Evolutionary conservation across 2,329 filamentous ascomycete genomes (phyloP), one percentile per base, ranked within the genome.

Genomic region (Geoglossum cookeanum): DNA sequence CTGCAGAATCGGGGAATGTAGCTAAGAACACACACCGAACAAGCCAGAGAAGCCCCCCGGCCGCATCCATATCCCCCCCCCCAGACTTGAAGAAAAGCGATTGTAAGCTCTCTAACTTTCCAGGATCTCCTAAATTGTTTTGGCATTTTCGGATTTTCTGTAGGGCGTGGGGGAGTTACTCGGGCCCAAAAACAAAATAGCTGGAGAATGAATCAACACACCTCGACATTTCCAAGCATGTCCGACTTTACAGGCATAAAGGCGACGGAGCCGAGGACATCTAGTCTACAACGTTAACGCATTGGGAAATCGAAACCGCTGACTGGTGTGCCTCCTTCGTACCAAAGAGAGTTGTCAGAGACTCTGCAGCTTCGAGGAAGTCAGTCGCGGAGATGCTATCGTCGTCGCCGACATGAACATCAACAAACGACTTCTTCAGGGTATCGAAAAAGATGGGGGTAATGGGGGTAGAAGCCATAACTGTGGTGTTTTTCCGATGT

Each of bases 221-320:
- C 88, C 79, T 89, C 90, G 74, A 97, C 79, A 73, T 98, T 98
- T 69, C 87, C 87, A 54, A 80, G 70, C 75, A 98, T 86, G 71
- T 98, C 92, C 63, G 73, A 85, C 79, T 95, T 96, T 68, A 97
- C 91, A 30, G 87, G 85, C 57, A 77, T 81, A 73, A 98, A 97
- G 62, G 90, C 89, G 37, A 85, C 79, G 49, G 75, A 77, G 56
- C 78, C 79, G 32, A 83, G 71, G 45, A 81, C 71, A 68, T 83
- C 80, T 79, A 61, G 27, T 27, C 11, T 11, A 32, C n/a, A 57
- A 30, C 2, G n/a, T 57, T 27, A 44, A 57, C 13, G 22, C 4
- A 60, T 5, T 30, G 17, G 17, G 39, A 17, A 17, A 35, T 13
- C 7, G 32, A 30, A 48, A 30, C 15, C n/a, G 13, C 39, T 37